Evolutionary conservation across 1,284 basidiomycete species (phyloP).

Genomic region (Ustilago xerochloae): DNA sequence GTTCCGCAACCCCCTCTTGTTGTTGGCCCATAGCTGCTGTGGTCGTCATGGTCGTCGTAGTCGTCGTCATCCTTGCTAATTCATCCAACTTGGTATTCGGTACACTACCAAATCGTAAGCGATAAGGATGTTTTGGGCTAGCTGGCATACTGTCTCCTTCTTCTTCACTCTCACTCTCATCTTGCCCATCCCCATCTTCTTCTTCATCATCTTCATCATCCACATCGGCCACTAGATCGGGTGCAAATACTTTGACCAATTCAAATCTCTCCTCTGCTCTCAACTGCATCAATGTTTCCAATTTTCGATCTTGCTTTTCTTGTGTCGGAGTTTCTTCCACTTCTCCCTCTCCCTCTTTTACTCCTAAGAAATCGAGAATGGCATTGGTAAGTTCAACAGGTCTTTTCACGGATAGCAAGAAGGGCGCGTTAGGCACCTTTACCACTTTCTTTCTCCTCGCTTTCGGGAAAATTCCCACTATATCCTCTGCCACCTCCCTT

Average conservation of each 20-base stretch:
- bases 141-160: no score
- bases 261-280: slow-evolving; percentile 17
- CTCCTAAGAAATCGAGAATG: slow-evolving; percentile 2
- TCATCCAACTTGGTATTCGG: neutral
- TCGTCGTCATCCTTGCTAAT: neutral
- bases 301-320: neutral
- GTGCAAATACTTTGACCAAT: slow-evolving; percentile 24
- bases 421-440: slow-evolving; percentile 2
- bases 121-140: no score
- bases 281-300: neutral
- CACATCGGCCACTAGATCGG: slow-evolving; percentile 2
- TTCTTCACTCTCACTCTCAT: neutral
- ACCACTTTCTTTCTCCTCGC: neutral
- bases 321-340: neutral
- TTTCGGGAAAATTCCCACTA: slow-evolving; percentile 1
- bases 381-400: neutral
- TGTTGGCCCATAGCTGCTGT: no score
- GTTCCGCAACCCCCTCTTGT: no score
- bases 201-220: slow-evolving; percentile 4
- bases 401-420: slow-evolving; percentile 18
- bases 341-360: no score
- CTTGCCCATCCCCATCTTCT: neutral
- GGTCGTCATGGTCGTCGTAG: no score
- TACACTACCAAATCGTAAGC: neutral
- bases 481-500: slow-evolving; percentile 9